Evolutionary conservation across 225 moss, liverwort and hornwort genomes (phyloP), one percentile per base, ranked within the genome.

Genomic region (Rhytidiadelphus loreus): DNA sequence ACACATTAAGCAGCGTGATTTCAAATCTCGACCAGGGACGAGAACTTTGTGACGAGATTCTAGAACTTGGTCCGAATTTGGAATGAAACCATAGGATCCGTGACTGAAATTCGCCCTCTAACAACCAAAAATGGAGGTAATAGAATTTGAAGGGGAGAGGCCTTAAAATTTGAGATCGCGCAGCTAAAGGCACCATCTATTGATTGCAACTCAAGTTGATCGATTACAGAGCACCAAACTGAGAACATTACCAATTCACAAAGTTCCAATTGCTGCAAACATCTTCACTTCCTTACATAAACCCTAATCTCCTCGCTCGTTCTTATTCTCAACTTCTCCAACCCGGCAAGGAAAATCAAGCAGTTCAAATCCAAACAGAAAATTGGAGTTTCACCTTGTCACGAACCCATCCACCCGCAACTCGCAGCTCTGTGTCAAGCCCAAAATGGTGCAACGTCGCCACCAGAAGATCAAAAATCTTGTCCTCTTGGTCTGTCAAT

Each of bases 331-430:
- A 56, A 50, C 48, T 71, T 68, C 86, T 29, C 16, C 21, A 41
- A 26, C 26, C 20, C 76, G 20, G 29, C 44, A 56, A 41, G 43
- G 50, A 77, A 59, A n/a, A 70, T 24, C 65, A 78, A 68, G 58
- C 44, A 69, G 62, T 62, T 58, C 64, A 22, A 24, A 50, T 50
- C 37, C 25, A 32, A 81, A 33, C 10, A 39, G 58, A 43, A n/a
- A 16, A 62, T 60, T 35, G 11, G 13, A 73, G 23, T 16, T 33
- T 63, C 52, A 96, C 97, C 95, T 98, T 98, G 78, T 98, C 97
- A 79, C 97, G 97, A 74, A 98, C 97, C 97, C 98, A 98, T 87
- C 97, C 97, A 63, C 98, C 98, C 60, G 97, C 97, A 9, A 98
- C 98, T 14, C 97, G 96, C 37, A 96, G 94, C 86, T 98, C 97